Evolutionary conservation across 345 rosid species (phyloP).

Genomic region (Hibiscus syriacus): DNA sequence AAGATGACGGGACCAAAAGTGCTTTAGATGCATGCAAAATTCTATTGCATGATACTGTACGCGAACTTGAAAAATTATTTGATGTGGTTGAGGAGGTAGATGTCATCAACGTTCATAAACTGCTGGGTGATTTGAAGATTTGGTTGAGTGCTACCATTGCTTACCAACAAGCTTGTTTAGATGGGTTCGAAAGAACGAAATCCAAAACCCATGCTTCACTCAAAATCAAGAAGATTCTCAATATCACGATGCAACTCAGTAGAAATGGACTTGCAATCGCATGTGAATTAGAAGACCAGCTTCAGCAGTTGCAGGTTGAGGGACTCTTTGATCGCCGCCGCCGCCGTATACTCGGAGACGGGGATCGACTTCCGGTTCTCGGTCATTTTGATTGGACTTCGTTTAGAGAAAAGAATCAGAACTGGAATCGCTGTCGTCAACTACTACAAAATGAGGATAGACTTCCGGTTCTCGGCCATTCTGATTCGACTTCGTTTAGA

Average conservation of each 20-base stretch:
- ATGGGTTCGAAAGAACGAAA: slow-evolving; percentile 48
- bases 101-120: slow-evolving; percentile 16
- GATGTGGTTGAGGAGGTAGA: slow-evolving; percentile 32
- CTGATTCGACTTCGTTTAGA: not conserved
- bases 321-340: not conserved
- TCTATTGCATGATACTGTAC: slow-evolving; percentile 42
- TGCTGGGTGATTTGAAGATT: slow-evolving; percentile 34
- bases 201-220: slow-evolving; percentile 33
- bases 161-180: slow-evolving; percentile 67
- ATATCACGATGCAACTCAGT: slow-evolving; percentile 42
- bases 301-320: slow-evolving; percentile 19
- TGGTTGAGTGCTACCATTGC: slow-evolving; percentile 79
- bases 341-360: slow-evolving; percentile 14
- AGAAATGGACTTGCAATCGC: slow-evolving; percentile 65
- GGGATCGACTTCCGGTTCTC: not conserved
- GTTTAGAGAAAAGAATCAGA: not conserved
- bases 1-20: slow-evolving; percentile 38
- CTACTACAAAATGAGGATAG: not conserved
- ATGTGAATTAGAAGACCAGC: slow-evolving; percentile 26
- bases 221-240: slow-evolving; percentile 41
- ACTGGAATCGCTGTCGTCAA: not conserved
- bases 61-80: slow-evolving; percentile 42
- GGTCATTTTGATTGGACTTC: not conserved
- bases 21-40: slow-evolving; percentile 56
- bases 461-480: not conserved